Evolutionary conservation across 106 monocot genomes (phyloP).

Genomic region (Dioscorea zingiberensis): DNA sequence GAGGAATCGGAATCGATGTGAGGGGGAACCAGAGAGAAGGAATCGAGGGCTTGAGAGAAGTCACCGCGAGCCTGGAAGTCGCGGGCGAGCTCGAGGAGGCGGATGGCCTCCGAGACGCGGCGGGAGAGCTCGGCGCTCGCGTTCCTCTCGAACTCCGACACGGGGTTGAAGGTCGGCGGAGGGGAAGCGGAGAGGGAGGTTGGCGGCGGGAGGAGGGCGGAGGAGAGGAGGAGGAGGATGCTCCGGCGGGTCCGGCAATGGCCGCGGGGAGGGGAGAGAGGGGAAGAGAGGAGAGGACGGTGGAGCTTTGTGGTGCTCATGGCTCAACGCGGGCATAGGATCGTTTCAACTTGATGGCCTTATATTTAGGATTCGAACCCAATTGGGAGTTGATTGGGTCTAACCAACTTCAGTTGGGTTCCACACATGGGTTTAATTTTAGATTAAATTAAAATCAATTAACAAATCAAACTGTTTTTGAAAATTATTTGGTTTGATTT

Average conservation of each 20-base stretch:
- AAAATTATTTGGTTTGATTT: too few species aligned
- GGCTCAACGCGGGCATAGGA: not conserved
- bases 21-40: slow-evolving; percentile 35
- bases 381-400: not conserved
- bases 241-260: not conserved
- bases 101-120: slow-evolving; percentile 48
- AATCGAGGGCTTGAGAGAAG: slow-evolving; percentile 44
- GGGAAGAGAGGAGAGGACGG: slow-evolving; percentile 19
- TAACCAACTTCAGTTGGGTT: not conserved
- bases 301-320: not conserved
- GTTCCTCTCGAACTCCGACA: slow-evolving; percentile 31
- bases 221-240: slow-evolving; percentile 15
- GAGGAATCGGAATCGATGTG: not conserved
- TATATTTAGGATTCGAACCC: not conserved
- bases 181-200: slow-evolving; percentile 9
- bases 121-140: slow-evolving; percentile 41
- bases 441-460: too few species aligned
- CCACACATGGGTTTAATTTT: too few species aligned
- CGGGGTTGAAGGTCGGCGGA: slow-evolving; percentile 24
- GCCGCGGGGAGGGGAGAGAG: too few species aligned
- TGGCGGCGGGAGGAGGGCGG: slow-evolving; percentile 7
- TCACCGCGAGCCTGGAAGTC: slow-evolving; percentile 70
- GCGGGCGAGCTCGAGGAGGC: slow-evolving; percentile 50
- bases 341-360: not conserved
- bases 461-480: too few species aligned